Base-by-base conservation (phyloP, 2,329 filamentous ascomycete genomes). In the Alternaria novae-zelandiae region DNA sequence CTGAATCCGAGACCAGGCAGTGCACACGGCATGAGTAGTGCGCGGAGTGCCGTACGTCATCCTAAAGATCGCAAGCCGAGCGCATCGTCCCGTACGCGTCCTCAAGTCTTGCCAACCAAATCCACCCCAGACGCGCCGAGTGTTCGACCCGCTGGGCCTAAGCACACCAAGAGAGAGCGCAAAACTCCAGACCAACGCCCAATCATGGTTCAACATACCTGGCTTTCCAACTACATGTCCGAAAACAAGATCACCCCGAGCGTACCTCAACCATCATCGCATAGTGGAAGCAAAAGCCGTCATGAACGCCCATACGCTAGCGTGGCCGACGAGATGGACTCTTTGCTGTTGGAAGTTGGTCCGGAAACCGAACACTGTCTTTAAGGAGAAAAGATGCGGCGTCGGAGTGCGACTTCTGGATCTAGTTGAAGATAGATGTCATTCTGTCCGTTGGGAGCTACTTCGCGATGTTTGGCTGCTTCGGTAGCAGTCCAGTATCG, bases 1-100 rank as follows among this genome's bases (percentile, higher is more conserved):
- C 4, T 4, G 2, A 1, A 4, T 7, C 13, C 30, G 4, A 4
- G 2, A 36, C 7, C 30, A 15, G 4, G 1, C 1, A 36, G 1
- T 15, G 30, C 30, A 17, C 1, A 41, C 32, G 15, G 2, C 32
- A 41, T 17, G 32, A 41, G 15, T 41, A n/a, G 32, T 41, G 3
- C 32, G 32, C 15, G 15, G 8, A n/a, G 8, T 41, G 15, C 4
- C 32, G 15, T 1, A 41, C 0, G 15, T 0, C 15, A n/a, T 41
- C 15, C 32, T 2, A 41, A 41, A 41, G 15, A 41, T 41, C 8
- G 1, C 15, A n/a, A n/a, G 5, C 32, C 32, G 32, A 10, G 32
- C 15, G 15, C 32, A 17, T 17, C 32, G 32, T n/a, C 15, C 15
- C 32, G 32, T 5, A 17, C 32, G 2, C 32, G 15, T 17, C 4